Evolutionary conservation across 164 flowering plant genomes (phyloP), one percentile per base, ranked within the genome.

Genomic region (Stephania yunnanensis): DNA sequence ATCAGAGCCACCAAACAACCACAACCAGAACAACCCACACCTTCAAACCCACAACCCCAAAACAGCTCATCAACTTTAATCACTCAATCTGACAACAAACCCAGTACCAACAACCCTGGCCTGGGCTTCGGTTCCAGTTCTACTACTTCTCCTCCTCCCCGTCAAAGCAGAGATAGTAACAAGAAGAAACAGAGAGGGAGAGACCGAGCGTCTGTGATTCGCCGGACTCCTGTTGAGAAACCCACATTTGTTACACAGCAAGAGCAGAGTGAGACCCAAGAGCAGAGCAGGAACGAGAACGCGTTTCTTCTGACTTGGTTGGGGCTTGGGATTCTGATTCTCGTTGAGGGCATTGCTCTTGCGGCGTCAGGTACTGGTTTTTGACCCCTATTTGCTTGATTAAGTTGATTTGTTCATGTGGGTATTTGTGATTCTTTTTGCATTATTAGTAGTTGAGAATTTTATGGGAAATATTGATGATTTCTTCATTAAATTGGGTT

Each of bases 221-320:
- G 98, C 31, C 82, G 97, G 69, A 45, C 82, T 10, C 98, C 98
- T 50, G 75, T 92, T 2, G 87, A 87, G 67, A 91, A 85, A 66
- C 93, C 96, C 8, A 78, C 55, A 10, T 83, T 87, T 70, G 69
- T 78, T n/a, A 72, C 78, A 20, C 73, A 81, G 44, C 74, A 77
- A 71, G 82, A 76, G 12, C 84, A 77, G 73, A 78, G 46, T 10
- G 76, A 70, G 19, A 7, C 73, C 13, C 72, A 79, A 45, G 86
- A 89, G 79, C 84, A 70, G 87, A 77, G 79, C 13, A 73, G 63
- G 71, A 85, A 81, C 63, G 99, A 93, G 82, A 83, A 79, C 42
- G 94, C 93, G 20, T 95, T 95, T 63, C 83, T 92, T 74, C 91
- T 95, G 13, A 81, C 93, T 52, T 95, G 98, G 97, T 79, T 88